Conservation (phyloP, 2,329 filamentous ascomycete genomes). For the Cordyceps pruinosa region DNA sequence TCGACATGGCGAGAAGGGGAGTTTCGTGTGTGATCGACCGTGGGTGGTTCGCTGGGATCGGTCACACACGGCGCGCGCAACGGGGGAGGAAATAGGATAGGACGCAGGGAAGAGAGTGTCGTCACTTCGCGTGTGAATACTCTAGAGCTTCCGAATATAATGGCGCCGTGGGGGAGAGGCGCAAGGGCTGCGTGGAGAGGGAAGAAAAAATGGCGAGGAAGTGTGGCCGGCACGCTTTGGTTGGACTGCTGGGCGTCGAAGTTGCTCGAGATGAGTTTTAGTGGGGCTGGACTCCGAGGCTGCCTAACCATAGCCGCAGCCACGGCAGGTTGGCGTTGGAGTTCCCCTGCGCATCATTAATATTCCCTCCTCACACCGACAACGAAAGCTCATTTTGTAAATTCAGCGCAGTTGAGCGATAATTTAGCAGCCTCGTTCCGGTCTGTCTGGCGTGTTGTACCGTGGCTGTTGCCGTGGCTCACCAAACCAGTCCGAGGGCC, state of each 20-base stretch:
- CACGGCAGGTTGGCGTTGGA: too few species aligned
- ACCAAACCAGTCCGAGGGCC: background rate
- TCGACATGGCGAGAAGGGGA: conserved; percentile 23
- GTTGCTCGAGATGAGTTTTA: conserved; percentile 8
- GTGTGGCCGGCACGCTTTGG: background rate
- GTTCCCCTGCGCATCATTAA: conserved; percentile 4
- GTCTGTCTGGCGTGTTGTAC: too few species aligned
- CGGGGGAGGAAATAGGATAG: background rate
- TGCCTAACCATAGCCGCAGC: background rate
- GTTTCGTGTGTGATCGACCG: background rate
- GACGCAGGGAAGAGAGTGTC: background rate
- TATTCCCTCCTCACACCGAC: background rate
- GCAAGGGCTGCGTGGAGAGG: conserved; percentile 4
- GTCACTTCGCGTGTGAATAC: background rate
- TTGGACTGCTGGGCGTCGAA: conserved; percentile 4
- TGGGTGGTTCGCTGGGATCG: background rate
- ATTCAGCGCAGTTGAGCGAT: background rate
- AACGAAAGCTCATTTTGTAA: background rate
- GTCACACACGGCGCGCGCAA: background rate
- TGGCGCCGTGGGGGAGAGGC: conserved; percentile 6
- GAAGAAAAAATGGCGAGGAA: background rate
- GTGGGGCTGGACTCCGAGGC: conserved; percentile 1
- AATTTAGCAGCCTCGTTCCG: background rate
- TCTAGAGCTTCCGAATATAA: background rate
- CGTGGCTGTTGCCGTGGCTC: background rate